Base-by-base conservation (phyloP, 2,329 filamentous ascomycete species). In the Colletotrichum theobromicola region DNA sequence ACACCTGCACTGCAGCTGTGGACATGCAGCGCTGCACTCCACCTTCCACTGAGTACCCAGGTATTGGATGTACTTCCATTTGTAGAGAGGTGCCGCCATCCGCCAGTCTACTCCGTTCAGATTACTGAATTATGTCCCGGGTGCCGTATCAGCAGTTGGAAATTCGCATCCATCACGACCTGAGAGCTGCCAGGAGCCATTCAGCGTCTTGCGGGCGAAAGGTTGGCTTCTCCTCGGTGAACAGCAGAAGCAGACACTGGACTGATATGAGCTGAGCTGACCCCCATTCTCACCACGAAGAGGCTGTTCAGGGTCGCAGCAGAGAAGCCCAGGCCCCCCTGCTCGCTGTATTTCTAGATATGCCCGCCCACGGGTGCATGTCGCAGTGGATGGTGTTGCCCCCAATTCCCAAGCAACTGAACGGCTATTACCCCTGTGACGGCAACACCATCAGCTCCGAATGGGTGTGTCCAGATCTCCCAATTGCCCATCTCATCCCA, bases 381-480 rank as follows among this genome's bases (percentile, higher is more conserved):
- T 60, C 7, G 42, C 30, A 28, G 21, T 57, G 55, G 30, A 46
- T 37, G 18, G 16, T 16, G 61, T 42, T 66, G 30, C 37, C 53
- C 26, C 42, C 55, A 53, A 28, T 57, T 50, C 67, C 70, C 67
- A 63, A 34, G 61, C 55, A 63, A 58, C 26, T 58, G 32, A 72
- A 62, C 15, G 46, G 28, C 35, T 30, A 30, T 30, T 18, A 62
- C 64, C 70, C 70, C 64, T 74, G 65, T 58, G 61, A 21, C 26
- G 73, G 58, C 55, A 67, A 42, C 53, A 65, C 34, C 62, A 35
- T 24, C 35, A 74, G 42, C 30, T 55, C 26, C 55, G 35, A 66
- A 64, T 24, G 71, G 72, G 68, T 55, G 70, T 58, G 73, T 64
- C 64, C 50, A 64, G 50, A 69, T 74, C 53, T 68, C 16, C 15